Percentiles rank a stretch among this genome's conserved stretches.
These are phyloP conservation scores for Cyberlindnera galapagoensis DNA, from an alignment of 805 yeast species.

Conservation along the genomic window DNA sequence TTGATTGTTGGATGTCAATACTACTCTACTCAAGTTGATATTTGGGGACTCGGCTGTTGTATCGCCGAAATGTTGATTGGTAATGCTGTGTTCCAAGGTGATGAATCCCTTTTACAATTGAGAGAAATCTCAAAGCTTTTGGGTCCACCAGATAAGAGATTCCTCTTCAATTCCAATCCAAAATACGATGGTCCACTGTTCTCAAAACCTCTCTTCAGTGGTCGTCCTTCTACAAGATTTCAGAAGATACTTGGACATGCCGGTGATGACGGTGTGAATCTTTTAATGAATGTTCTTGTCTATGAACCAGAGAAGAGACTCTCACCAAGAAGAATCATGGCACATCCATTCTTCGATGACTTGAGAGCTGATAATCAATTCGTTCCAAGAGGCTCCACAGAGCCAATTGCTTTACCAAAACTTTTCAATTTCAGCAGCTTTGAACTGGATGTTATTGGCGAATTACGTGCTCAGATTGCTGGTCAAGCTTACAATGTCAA, in stretches of 20 bases:
- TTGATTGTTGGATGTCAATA: slow-evolving; percentile 84
- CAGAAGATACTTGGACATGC: slow-evolving; percentile 68
- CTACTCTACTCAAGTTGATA: slow-evolving; percentile 87
- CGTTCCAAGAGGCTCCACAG: slow-evolving; percentile 50
- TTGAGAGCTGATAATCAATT: slow-evolving; percentile 50
- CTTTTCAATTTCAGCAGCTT: slow-evolving; percentile 67
- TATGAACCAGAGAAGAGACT: slow-evolving; percentile 86
- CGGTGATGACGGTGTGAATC: slow-evolving; percentile 79
- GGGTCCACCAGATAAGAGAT: slow-evolving; percentile 79
- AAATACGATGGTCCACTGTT: slow-evolving; percentile 70
- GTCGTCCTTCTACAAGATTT: slow-evolving; percentile 49
- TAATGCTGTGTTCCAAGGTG: slow-evolving; percentile 93
- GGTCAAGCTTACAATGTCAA: slow-evolving; percentile 1
- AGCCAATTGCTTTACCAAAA: slow-evolving; percentile 36
- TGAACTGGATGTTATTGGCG: slow-evolving; percentile 47
- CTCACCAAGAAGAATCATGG: slow-evolving; percentile 73
- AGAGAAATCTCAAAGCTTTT: slow-evolving; percentile 84
- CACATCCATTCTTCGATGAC: slow-evolving; percentile 87
- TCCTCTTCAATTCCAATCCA: slow-evolving; percentile 69
- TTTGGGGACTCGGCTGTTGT: slow-evolving; percentile 98
- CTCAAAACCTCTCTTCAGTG: slow-evolving; percentile 55
- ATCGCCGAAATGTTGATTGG: slow-evolving; percentile 92
- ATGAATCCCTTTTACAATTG: slow-evolving; percentile 79
- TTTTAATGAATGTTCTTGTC: slow-evolving; percentile 72
- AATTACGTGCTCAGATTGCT: slow-evolving; percentile 17